A percentile compares a stretch with the other conserved stretches of the same genome.
These are phyloP conservation scores for Gaeumannomyces sp. DNA, from an alignment of 2,329 filamentous ascomycete genomes.

Conservation along the genomic window DNA sequence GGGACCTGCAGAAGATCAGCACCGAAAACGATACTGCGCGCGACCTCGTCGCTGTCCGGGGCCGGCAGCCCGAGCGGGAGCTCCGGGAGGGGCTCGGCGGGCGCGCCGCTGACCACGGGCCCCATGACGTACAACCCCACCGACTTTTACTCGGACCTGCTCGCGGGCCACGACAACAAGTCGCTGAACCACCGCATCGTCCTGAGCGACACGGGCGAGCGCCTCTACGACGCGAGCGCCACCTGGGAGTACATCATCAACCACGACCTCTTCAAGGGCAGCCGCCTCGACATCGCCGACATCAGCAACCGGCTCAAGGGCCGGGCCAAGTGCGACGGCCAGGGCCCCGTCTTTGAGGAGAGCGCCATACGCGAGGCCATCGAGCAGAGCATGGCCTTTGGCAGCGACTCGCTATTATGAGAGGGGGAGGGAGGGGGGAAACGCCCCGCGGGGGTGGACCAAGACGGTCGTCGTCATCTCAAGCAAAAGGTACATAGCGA, in stretches of 20 bases:
- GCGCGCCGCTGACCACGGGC: slow-evolving; percentile 51
- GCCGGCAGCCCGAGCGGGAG: slow-evolving; percentile 30
- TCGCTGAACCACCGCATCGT: slow-evolving; percentile 63
- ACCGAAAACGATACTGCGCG: slow-evolving; percentile 90
- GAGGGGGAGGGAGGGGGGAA: background rate
- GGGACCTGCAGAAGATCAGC: slow-evolving; percentile 73
- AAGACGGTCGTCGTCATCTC: too few relatives aligned
- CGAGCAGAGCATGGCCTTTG: slow-evolving; percentile 67
- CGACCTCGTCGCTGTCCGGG: slow-evolving; percentile 52
- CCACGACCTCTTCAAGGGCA: slow-evolving; percentile 69
- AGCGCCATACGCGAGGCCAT: slow-evolving; percentile 67
- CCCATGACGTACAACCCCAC: slow-evolving; percentile 67
- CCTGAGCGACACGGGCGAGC: slow-evolving; percentile 58
- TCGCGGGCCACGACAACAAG: slow-evolving; percentile 57
- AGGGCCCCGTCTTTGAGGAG: slow-evolving; percentile 84
- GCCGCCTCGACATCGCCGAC: slow-evolving; percentile 72
- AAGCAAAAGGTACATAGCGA: too few relatives aligned
- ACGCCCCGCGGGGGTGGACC: too few relatives aligned
- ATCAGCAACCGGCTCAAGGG: slow-evolving; percentile 75
- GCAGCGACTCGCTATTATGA: slow-evolving; percentile 66
- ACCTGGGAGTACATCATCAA: slow-evolving; percentile 87
- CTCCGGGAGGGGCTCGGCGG: slow-evolving; percentile 34
- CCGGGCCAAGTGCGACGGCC: slow-evolving; percentile 74
- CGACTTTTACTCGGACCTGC: slow-evolving; percentile 62
- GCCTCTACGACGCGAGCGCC: slow-evolving; percentile 66